Percentiles rank a stretch among this genome's conserved stretches.
These are phyloP conservation scores for Immersiporthe knoxdaviesiana DNA, from an alignment of 2,329 filamentous ascomycete species.

Conservation along the genomic window DNA sequence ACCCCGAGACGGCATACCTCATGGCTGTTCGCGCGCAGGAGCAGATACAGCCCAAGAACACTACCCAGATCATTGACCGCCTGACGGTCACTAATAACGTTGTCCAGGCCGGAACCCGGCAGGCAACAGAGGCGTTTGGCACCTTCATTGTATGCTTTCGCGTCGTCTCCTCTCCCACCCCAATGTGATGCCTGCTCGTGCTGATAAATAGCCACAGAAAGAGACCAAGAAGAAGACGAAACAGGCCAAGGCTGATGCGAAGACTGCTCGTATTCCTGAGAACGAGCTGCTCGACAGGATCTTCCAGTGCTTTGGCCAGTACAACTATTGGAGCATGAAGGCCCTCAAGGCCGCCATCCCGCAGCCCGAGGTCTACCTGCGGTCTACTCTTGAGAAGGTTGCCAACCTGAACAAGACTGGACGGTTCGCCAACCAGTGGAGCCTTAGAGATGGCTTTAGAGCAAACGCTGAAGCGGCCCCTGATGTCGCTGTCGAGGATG, in stretches of 20 bases:
- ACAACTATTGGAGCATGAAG: constrained; percentile 93
- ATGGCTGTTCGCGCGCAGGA: constrained; percentile 45
- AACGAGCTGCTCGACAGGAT: constrained; percentile 86
- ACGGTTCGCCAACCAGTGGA: constrained; percentile 84
- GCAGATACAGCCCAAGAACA: constrained; percentile 54
- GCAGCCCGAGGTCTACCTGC: constrained; percentile 93
- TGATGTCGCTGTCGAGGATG: constrained; percentile 55
- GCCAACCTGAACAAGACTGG: constrained; percentile 83
- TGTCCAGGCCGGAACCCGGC: constrained; percentile 59
- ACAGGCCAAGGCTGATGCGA: constrained; percentile 72
- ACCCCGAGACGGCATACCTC: constrained; percentile 46
- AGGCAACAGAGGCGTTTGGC: constrained; percentile 50
- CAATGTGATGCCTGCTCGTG: not conserved
- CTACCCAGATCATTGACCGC: constrained; percentile 54
- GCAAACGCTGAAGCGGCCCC: constrained; percentile 50
- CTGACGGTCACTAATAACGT: constrained; percentile 56
- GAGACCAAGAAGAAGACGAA: constrained; percentile 51
- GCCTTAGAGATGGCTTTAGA: constrained; percentile 65
- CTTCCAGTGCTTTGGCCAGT: constrained; percentile 80
- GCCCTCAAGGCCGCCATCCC: constrained; percentile 74
- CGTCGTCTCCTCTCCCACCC: not conserved
- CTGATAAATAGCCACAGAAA: constrained; percentile 49
- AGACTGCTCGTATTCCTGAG: constrained; percentile 87
- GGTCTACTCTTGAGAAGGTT: constrained; percentile 80
- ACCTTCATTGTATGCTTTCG: constrained; percentile 60